Percentiles rank a stretch among this genome's conserved stretches.
phyloP scores from a whole-genome alignment of 768 basidiomycete genomes.

The Crassisporium funariophilum region DNA sequence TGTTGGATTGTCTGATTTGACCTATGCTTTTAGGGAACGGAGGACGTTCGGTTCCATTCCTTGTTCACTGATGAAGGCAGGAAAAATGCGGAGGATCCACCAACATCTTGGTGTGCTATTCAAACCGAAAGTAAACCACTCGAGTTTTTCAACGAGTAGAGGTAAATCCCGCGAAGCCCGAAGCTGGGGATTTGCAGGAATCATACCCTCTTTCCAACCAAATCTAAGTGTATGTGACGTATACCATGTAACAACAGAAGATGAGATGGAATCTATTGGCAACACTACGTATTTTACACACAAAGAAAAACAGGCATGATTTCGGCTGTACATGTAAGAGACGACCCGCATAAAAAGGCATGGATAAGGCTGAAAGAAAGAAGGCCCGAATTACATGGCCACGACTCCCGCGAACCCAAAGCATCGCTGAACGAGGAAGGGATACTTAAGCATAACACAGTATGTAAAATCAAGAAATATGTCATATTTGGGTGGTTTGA shows the following conservation, averaged over 20 bases:
- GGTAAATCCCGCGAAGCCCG: neutral
- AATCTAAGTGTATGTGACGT: too few species aligned
- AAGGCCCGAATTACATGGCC: too few species aligned
- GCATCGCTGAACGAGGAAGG: slow-evolving; percentile 5
- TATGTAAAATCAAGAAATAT: too few species aligned
- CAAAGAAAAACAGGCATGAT: too few species aligned
- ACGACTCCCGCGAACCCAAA: slow-evolving; percentile 10
- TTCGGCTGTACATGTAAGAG: too few species aligned
- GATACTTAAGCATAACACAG: slow-evolving; percentile 3
- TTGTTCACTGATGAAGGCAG: slow-evolving; percentile 64
- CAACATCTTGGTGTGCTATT: slow-evolving; percentile 65
- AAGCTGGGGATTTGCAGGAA: slow-evolving; percentile 10
- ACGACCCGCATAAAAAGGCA: too few species aligned
- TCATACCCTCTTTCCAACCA: too few species aligned
- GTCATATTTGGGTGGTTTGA: too few species aligned
- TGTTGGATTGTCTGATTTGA: slow-evolving; percentile 1
- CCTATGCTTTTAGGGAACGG: slow-evolving; percentile 47
- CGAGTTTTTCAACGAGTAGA: slow-evolving; percentile 72
- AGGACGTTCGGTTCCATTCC: slow-evolving; percentile 73
- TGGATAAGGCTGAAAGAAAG: too few species aligned
- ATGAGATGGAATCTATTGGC: too few species aligned
- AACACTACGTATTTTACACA: too few species aligned
- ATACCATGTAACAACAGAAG: too few species aligned
- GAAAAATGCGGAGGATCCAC: slow-evolving; percentile 46
- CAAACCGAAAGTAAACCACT: slow-evolving; percentile 60